These are phyloP conservation scores for Debaryomycetaceae sp. DNA, from an alignment of 1,139 yeast species.

Conservation along the genomic window DNA sequence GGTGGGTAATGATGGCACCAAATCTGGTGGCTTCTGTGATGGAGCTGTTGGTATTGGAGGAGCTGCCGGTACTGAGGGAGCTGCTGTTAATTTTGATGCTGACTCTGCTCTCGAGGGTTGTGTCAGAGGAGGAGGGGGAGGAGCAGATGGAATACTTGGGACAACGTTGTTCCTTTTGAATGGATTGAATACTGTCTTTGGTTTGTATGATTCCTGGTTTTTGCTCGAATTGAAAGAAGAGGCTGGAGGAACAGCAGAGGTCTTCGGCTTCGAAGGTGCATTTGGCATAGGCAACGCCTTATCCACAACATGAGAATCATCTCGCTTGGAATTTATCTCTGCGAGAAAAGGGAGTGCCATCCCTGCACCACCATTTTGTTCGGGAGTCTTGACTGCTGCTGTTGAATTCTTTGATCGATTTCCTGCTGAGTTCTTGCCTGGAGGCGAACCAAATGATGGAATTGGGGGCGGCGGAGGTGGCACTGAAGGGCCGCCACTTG, in stretches of 20 bases:
- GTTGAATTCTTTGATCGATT: constrained; percentile 3
- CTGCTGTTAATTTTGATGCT: constrained; percentile 11
- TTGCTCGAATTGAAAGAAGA: neutral
- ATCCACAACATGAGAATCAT: constrained; percentile 61
- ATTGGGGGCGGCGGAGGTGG: constrained; percentile 22
- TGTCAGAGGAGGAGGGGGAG: constrained; percentile 12
- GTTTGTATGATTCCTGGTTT: neutral
- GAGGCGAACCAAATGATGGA: constrained; percentile 15
- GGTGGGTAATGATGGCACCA: constrained; percentile 7
- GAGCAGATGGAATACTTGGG: constrained; percentile 8
- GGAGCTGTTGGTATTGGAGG: constrained; percentile 7
- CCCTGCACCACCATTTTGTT: constrained; percentile 14
- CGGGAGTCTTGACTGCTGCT: constrained; percentile 20
- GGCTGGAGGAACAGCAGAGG: constrained; percentile 5
- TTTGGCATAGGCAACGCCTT: constrained; percentile 2
- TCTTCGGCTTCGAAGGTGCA: neutral
- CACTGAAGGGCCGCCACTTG: constrained; percentile 13
- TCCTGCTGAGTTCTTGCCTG: constrained; percentile 8
- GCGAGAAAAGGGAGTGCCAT: constrained; percentile 48
- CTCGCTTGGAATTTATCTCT: constrained; percentile 53
- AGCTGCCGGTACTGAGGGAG: constrained; percentile 8
- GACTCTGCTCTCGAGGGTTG: constrained; percentile 11
- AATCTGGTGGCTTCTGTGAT: constrained; percentile 4
- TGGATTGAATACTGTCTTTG: neutral
- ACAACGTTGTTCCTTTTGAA: neutral